A percentile compares a stretch with the other conserved stretches of the same genome.
phyloP scores from a whole-genome alignment of 495 filamentous ascomycete genomes.

The Peziza echinospora region DNA sequence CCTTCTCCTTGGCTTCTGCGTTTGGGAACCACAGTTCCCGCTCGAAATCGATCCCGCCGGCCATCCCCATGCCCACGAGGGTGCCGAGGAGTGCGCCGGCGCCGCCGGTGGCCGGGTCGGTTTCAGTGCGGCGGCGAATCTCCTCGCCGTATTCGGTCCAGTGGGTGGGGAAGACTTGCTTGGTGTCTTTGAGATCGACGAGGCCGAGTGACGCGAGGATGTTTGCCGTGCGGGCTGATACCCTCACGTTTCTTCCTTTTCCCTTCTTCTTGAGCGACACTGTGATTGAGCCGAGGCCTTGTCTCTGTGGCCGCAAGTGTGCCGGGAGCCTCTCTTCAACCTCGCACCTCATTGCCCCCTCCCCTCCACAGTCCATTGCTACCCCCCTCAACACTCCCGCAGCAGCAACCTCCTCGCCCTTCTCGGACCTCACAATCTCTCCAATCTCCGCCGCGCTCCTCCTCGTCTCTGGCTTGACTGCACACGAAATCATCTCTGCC shows the following conservation, averaged over 20 bases:
- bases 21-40: not conserved
- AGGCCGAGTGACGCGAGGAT: conserved; percentile 35
- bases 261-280: conserved; percentile 37
- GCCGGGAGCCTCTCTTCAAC: not conserved
- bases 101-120: conserved; percentile 47
- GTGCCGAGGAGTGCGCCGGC: conserved; percentile 34
- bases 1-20: not conserved
- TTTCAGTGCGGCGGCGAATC: conserved; percentile 33
- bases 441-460: conserved; percentile 31
- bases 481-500: conserved; percentile 40
- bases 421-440: conserved; percentile 20
- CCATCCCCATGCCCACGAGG: conserved; percentile 22
- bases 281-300: not conserved
- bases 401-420: conserved; percentile 42
- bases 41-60: not conserved
- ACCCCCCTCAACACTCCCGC: not conserved
- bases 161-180: conserved; percentile 32
- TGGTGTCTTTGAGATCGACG: conserved; percentile 33
- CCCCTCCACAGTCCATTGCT: no score
- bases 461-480: conserved; percentile 35
- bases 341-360: not conserved
- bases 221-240: conserved; percentile 46
- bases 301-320: not conserved
- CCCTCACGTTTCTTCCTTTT: conserved; percentile 39
- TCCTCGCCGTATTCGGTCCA: conserved; percentile 62